Base-by-base conservation (phyloP, 2,329 filamentous ascomycete species). In the Monilinia aucupariae region DNA sequence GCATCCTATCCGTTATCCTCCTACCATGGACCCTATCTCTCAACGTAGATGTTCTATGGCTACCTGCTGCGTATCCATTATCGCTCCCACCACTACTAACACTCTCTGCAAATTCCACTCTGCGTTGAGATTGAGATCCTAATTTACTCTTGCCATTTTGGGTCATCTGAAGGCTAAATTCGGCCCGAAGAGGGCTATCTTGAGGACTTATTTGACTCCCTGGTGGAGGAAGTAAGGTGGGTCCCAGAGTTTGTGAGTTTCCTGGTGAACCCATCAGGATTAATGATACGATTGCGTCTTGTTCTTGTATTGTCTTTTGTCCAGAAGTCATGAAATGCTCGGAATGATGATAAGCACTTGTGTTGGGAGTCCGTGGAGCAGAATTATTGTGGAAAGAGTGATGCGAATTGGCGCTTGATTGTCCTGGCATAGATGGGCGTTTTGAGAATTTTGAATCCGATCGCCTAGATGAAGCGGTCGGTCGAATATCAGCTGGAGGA, bases 251-350 rank as follows among this genome's bases (percentile, higher is more conserved):
- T 49, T 82, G 79, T 51, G 87, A 88, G 74, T 90, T 89, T 20
- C 87, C 87, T 0, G 89, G 89, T 66, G 87, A 90, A 71, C 89
- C 91, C 85, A 94, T 89, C 71, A 92, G 92, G 32, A 93, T 78
- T 30, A 94, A 76, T 0, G 89, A 88, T 72, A 92, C 90, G 53
- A 93, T 85, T 7, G 90, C 90, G 70, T 93, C 90, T 71, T 92
- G 89, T 72, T 94, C 90, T 59, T 89, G 83, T 10, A 83, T 78
- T 27, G 85, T 85, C 66, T 90, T 87, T 62, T 86, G 87, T 0
- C 87, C 68, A 32, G 73, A 86, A 37, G 88, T 89, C 65, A 86
- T 85, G 5, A 53, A 39, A 48, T 66, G 66, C 12, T 68, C 67
- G 10, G 61, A 15, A 25, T 13, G 32, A 20, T 27, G 34, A 51